Conservation (phyloP, 169 alveolate genomes). For the Cryptosporidium tyzzeri region DNA sequence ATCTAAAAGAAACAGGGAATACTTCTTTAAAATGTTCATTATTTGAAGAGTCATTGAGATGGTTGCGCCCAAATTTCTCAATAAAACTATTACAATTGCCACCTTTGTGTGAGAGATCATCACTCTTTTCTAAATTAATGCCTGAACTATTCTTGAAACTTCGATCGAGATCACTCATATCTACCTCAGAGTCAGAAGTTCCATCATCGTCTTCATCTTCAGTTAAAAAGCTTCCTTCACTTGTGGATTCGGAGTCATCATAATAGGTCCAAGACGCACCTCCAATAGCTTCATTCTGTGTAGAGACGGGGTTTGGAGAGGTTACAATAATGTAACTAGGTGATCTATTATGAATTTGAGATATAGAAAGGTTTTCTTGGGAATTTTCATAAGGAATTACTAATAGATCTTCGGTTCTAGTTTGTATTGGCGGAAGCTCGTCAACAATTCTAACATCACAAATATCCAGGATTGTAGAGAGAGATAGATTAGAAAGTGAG, state of each 20-base stretch:
- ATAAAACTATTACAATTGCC: not conserved
- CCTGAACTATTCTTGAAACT: slow-evolving; percentile 1
- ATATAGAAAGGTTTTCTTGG: not conserved
- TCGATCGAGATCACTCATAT: slow-evolving; percentile 6
- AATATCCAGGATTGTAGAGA: slow-evolving; percentile 43
- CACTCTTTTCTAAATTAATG: not conserved
- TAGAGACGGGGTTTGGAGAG: slow-evolving; percentile 19
- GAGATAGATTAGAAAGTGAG: slow-evolving; percentile 29
- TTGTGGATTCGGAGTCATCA: slow-evolving; percentile 70
- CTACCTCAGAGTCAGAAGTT: slow-evolving; percentile 10
- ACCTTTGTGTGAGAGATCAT: not conserved
- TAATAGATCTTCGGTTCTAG: slow-evolving; percentile 10
- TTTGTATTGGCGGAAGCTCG: slow-evolving; percentile 56
- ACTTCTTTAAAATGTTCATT: not conserved
- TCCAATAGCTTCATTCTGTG: slow-evolving; percentile 1
- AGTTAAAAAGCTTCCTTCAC: slow-evolving; percentile 67
- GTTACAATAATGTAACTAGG: slow-evolving; percentile 39
- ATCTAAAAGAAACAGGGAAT: not conserved
- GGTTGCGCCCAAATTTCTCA: slow-evolving; percentile 16
- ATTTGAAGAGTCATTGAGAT: not conserved
- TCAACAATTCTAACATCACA: slow-evolving; percentile 59
- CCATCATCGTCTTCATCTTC: slow-evolving; percentile 27
- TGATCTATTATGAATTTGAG: slow-evolving; percentile 5
- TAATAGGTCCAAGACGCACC: slow-evolving; percentile 15
- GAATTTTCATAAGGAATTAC: slow-evolving; percentile 55